Conservation (phyloP, 2,329 filamentous ascomycete genomes). For the Endocalyx cinctus region DNA sequence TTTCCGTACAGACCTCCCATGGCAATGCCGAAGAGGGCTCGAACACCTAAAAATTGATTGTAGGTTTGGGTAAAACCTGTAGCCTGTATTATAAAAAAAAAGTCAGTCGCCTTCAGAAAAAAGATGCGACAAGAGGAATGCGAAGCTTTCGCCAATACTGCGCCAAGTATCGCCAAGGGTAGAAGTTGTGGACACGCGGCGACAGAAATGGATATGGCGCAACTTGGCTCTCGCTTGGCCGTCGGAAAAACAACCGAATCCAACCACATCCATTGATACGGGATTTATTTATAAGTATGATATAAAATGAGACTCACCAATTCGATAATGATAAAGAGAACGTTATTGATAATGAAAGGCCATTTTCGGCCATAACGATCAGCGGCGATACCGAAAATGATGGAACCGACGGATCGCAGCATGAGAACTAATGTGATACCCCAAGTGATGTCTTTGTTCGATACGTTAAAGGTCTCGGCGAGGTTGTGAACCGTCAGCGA, state of each 20-base stretch:
- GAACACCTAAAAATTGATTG: constrained; percentile 66
- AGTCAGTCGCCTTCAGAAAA: too few species aligned
- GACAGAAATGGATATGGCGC: background rate
- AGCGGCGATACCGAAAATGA: constrained; percentile 49
- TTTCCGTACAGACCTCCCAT: constrained; percentile 82
- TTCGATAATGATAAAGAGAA: constrained; percentile 68
- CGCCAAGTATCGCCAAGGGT: constrained; percentile 24
- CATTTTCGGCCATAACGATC: constrained; percentile 60
- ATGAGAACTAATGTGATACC: constrained; percentile 61
- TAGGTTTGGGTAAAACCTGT: constrained; percentile 69
- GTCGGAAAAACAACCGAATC: too few species aligned
- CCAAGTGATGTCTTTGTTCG: constrained; percentile 58
- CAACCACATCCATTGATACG: too few species aligned
- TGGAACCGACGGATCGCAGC: constrained; percentile 52
- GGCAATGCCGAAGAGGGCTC: constrained; percentile 71
- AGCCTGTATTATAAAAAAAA: constrained; percentile 35
- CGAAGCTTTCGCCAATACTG: constrained; percentile 25
- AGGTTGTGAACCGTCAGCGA: constrained; percentile 54
- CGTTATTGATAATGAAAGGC: constrained; percentile 72
- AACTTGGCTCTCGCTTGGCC: background rate
- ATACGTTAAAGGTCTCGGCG: constrained; percentile 45
- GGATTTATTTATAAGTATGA: too few species aligned
- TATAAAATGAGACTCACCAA: constrained; percentile 51
- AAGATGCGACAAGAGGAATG: too few species aligned
- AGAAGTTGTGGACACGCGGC: too few species aligned